Percentiles rank a stretch among this genome's conserved stretches.
Conservation (phyloP, 805 yeast genomes). For the Schwanniomyces polymorphus region DNA sequence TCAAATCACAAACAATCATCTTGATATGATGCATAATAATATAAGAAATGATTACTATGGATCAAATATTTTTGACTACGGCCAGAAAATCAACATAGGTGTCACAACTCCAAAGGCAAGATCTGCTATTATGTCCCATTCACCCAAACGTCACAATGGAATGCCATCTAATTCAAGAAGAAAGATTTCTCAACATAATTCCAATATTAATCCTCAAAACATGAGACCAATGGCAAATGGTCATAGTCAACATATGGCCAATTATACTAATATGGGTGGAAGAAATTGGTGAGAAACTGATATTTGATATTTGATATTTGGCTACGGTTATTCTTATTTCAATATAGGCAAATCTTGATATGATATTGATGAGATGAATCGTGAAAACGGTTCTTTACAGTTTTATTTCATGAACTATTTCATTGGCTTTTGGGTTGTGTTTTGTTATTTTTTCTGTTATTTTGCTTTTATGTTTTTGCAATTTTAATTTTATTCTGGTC, state of each 20-base stretch:
- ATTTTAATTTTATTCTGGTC: neutral
- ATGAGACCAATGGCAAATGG: neutral
- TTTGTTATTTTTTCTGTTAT: neutral
- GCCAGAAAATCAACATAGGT: neutral
- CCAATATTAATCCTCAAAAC: neutral
- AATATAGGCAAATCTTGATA: no score
- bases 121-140: slow-evolving; percentile 1
- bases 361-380: no score
- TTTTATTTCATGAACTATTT: neutral
- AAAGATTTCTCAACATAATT: neutral
- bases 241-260: neutral
- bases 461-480: neutral
- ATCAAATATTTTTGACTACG: neutral
- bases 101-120: slow-evolving; percentile 11
- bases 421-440: neutral
- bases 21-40: neutral
- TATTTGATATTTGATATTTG: no score
- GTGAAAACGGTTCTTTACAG: neutral
- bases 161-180: neutral
- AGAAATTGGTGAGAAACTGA: neutral
- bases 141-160: neutral
- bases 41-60: neutral
- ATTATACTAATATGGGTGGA: neutral
- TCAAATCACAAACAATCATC: neutral
- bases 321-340: no score